These are phyloP conservation scores for Biscogniauxia sp. DNA, from an alignment of 2,329 filamentous ascomycete species.

Conservation along the genomic window DNA sequence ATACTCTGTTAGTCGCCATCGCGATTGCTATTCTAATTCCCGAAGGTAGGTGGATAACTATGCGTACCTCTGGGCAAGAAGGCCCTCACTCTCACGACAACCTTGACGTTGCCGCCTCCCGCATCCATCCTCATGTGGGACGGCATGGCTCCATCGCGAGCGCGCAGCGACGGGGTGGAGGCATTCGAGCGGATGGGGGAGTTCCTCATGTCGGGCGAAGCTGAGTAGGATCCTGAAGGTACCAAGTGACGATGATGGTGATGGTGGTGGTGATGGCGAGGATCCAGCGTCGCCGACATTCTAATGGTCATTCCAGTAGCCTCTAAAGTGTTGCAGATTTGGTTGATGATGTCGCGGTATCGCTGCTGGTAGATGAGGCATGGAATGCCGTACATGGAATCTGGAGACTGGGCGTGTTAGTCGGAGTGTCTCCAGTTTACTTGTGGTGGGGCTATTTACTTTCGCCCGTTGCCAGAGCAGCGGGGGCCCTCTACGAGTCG, in stretches of 20 bases:
- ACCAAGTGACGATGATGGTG: conserved; percentile 27
- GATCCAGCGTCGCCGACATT: conserved; percentile 31
- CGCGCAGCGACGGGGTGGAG: conserved; percentile 75
- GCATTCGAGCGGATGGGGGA: conserved; percentile 58
- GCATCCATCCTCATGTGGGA: conserved; percentile 55
- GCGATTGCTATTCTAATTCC: conserved; percentile 1
- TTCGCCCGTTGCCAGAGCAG: conserved; percentile 19
- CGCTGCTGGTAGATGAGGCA: conserved; percentile 21
- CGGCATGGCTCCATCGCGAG: conserved; percentile 65
- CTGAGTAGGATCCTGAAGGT: not conserved
- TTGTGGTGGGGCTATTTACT: conserved; percentile 23
- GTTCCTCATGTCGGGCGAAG: conserved; percentile 25
- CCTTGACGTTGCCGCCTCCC: conserved; percentile 72
- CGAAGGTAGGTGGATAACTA: not conserved
- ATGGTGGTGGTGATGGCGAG: conserved; percentile 34
- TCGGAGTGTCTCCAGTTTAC: conserved; percentile 1
- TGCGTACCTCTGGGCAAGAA: conserved; percentile 73
- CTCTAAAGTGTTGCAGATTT: conserved; percentile 17
- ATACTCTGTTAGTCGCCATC: conserved; percentile 7
- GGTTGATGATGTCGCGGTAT: conserved; percentile 22
- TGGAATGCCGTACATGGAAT: conserved; percentile 27
- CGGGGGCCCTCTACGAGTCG: conserved; percentile 1
- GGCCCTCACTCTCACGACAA: conserved; percentile 76
- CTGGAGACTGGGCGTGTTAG: not conserved
- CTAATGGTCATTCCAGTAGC: conserved; percentile 32